Evolutionary conservation across 2,329 filamentous ascomycete genomes (phyloP), one percentile per base, ranked within the genome.

Genomic region (Arthrinium phaeospermum): DNA sequence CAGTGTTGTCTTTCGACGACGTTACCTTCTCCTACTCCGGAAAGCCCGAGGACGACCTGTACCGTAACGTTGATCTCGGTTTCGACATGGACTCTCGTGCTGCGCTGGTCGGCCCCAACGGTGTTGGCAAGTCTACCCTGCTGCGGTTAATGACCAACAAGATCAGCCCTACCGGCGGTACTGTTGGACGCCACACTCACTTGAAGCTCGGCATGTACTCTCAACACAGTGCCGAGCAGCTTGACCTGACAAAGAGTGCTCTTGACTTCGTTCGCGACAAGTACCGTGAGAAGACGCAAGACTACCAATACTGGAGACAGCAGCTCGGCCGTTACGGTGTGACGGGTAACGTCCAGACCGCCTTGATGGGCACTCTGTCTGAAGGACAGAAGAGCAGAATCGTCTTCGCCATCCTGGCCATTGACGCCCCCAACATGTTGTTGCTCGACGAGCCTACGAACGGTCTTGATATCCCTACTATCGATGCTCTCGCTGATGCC

Each of bases 51-150:
- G 96, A 99, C 82, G 97, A 97, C 82, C 88, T 99, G 71, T 99
- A 99, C 88, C 94, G 96, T 85, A 91, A 98, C 86, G 91, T 99
- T 57, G 96, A 99, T 82, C 93, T 99, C 75, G 96, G 96, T 91
- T 96, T 99, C 79, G 97, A 99, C 85, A 99, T 99, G 96, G 96
- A 99, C 87, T 98, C 95, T 75, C 92, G 96, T 86, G 97, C 95
- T 67, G 96, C 96, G 68, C 92, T 99, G 74, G 96, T 99, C 81
- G 96, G 96, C 73, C 96, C 96, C 82, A 98, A 98, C 85, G 96
- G 96, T 95, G 96, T 98, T 73, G 96, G 96, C 83, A 99, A 99
- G 88, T 98, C 96, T 34, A 98, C 96, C 19, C 90, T 98, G 72
- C 92, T 99, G 75, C 93, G 94, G 78, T 91, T 99, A 78, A 98